Base-by-base conservation (phyloP, 169 alveolate genomes). In the Babesia gibsoni region DNA sequence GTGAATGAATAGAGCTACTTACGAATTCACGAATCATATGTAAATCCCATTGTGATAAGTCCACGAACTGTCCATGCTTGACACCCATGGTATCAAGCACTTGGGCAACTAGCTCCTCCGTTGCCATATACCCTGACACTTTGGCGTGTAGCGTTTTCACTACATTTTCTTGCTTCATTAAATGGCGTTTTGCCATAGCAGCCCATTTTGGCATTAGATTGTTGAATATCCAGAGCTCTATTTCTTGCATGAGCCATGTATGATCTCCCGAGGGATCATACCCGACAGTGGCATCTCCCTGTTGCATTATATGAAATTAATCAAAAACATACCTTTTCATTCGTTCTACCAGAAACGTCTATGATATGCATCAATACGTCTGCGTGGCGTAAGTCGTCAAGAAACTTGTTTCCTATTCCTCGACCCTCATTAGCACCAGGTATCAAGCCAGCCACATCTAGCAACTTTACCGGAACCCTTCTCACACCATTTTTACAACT, bases 401-500 rank as follows among this genome's bases (percentile, higher is more conserved):
- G 89, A 87, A 97, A 97, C 33, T 95, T 98, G 75, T 96, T 96
- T 52, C 99, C 99, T 41, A 97, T 96, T 5, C 99, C 99, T 79
- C 95, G 98, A 25, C 99, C 99, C 50, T 93, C 92, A 52, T 93
- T 93, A 8, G 99, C 99, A 48, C 98, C 98, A 37, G 95, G 96
- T 10, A 97, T 99, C 27, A 97, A 88, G 14, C 99, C 99, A 4
- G 99, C 99, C 48, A 97, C 96, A 81, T 97, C 99, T 57, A 94
- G 91, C 41, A 97, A 92, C 20, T 96, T 90, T 12, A 99, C 99
- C 29, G 98, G 93, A 29, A 96, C 97, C 63, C 88, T 90, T 53
- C 95, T 82, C 72, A 61, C 72, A 46, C 72, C 72, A 29, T 45
- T 23, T 22, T 49, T 61, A 46, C 72, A 90, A 56, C 63, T 54